These are phyloP conservation scores for Corymbia citriodora DNA, from an alignment of 441 rosid genomes.

Conservation along the genomic window DNA sequence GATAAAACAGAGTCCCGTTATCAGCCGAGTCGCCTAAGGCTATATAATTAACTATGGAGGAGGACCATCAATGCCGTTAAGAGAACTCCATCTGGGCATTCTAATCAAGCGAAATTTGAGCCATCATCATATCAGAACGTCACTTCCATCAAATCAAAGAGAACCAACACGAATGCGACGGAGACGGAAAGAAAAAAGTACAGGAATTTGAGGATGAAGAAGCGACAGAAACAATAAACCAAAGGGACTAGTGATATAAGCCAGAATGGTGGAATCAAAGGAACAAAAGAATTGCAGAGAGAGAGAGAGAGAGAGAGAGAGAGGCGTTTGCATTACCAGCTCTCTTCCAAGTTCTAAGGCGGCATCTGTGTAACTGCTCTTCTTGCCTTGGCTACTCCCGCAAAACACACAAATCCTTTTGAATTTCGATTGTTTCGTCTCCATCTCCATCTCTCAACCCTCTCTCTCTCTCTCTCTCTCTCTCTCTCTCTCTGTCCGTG, in stretches of 20 bases:
- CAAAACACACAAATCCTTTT: conserved; percentile 90
- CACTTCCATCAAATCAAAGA: not conserved
- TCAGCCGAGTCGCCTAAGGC: not conserved
- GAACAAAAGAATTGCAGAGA: not conserved
- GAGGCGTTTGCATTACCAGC: conserved; percentile 34
- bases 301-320: not conserved
- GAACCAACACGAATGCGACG: not conserved
- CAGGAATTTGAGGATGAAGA: not conserved
- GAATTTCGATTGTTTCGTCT: conserved; percentile 50
- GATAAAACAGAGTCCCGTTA: not conserved
- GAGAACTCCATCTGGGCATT: not conserved
- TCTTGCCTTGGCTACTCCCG: conserved; percentile 93
- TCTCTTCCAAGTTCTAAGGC: conserved; percentile 82
- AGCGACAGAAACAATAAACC: not conserved
- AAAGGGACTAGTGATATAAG: not conserved
- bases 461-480: not conserved
- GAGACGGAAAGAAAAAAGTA: not conserved
- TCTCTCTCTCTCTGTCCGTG: conserved; percentile 6
- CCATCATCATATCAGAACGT: not conserved
- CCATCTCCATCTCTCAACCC: conserved; percentile 29
- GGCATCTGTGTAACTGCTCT: conserved; percentile 70
- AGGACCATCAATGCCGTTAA: not conserved
- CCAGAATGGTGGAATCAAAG: not conserved
- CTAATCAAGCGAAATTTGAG: not conserved
- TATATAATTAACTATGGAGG: not conserved